Evolutionary conservation across 306 rosid species (phyloP), one percentile per base, ranked within the genome.

Genomic region (Casuarina cunninghamiana): DNA sequence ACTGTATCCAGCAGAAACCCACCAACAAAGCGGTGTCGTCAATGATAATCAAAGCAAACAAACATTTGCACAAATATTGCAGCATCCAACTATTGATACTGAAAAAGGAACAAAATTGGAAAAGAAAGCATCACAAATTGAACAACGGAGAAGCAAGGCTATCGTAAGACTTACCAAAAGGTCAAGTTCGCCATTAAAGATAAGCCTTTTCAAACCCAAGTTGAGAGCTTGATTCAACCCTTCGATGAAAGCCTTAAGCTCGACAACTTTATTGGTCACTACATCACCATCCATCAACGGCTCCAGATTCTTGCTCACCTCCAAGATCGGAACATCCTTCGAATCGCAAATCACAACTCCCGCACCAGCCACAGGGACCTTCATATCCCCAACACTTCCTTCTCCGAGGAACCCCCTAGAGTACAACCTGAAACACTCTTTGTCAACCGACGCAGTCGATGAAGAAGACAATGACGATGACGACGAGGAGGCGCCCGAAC

Each of bases 331-430:
- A 58, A 82, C 76, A 38, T 76, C 85, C 19, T 54, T 9, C 0
- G 78, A 39, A 42, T 90, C 90, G 69, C 93, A 91, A 41, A 93
- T 81, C 4, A 93, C 96, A 46, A 91, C 79, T 2, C 98, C 97
- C 19, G 90, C 82, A 10, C 93, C 98, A 48, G 83, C 88, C 76
- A 85, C 16, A 5, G n/a, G 42, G 10, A 50, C n/a, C 11, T 6
- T 82, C 58, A 79, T 71, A n/a, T 58, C 84, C 60, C 69, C 80
- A 61, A 83, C 53, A 49, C 0, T 65, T 51, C 87, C 97, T 72
- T 80, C 91, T 5, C 89, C 85, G 60, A 86, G 86, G 81, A 90
- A 77, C 4, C 98, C 97, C 81, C 83, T 88, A 69, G 86, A 80
- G 60, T 93, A 93, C 16, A 93, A 76, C 82, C 89, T 80, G 65